Evolutionary conservation across 371 early-diverging fungal genomes (phyloP).

Genomic region (Mucor irregularis): DNA sequence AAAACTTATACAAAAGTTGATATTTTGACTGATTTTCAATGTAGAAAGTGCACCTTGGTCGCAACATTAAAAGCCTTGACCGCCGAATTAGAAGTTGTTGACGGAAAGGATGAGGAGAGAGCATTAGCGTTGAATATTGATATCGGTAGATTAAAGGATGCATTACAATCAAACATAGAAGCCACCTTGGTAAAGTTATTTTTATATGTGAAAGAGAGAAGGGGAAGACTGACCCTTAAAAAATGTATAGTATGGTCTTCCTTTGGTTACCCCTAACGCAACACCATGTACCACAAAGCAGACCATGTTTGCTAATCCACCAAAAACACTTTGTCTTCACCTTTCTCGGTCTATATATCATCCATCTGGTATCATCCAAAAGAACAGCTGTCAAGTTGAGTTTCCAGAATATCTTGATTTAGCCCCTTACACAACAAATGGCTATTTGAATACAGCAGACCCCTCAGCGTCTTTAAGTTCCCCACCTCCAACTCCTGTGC

Average conservation of each 20-base stretch:
- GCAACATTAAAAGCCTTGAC: slow-evolving; percentile 57
- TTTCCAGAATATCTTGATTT: slow-evolving; percentile 67
- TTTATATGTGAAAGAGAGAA: too few species aligned
- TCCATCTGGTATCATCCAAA: slow-evolving; percentile 63
- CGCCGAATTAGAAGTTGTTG: slow-evolving; percentile 28
- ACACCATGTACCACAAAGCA: slow-evolving; percentile 57
- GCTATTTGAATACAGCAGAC: slow-evolving; percentile 49
- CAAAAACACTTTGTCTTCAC: slow-evolving; percentile 68
- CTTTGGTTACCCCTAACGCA: slow-evolving; percentile 23
- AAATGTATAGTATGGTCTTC: slow-evolving; percentile 42
- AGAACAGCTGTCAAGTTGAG: slow-evolving; percentile 65
- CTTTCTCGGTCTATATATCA: slow-evolving; percentile 74
- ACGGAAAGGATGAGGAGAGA: slow-evolving; percentile 10
- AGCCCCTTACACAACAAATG: slow-evolving; percentile 63
- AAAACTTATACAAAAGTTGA: slow-evolving; percentile 71
- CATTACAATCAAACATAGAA: slow-evolving; percentile 41
- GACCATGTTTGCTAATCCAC: slow-evolving; percentile 66
- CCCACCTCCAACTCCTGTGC: slow-evolving; percentile 27
- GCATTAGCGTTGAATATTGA: slow-evolving; percentile 22
- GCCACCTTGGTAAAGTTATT: slow-evolving; percentile 34
- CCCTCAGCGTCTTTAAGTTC: slow-evolving; percentile 42
- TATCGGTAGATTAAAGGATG: slow-evolving; percentile 36
- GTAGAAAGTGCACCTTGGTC: slow-evolving; percentile 71
- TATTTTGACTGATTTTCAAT: slow-evolving; percentile 71
- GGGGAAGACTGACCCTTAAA: too few species aligned